These are phyloP conservation scores for Carex arenaria DNA, from an alignment of 202 grass and related monocot species.

Conservation along the genomic window DNA sequence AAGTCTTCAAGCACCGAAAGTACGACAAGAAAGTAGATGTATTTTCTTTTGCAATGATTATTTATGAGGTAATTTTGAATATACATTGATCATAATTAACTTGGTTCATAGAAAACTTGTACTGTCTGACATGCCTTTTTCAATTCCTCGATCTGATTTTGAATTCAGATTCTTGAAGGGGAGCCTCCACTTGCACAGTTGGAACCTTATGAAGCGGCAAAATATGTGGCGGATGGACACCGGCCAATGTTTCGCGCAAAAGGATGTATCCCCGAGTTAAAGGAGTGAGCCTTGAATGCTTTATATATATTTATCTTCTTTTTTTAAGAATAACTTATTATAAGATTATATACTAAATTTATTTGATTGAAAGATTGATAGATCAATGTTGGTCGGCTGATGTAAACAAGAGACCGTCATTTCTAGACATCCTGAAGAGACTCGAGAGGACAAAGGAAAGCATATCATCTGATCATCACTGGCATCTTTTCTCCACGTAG, in stretches of 20 bases:
- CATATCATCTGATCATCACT: slow-evolving; percentile 59
- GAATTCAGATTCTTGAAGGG: slow-evolving; percentile 87
- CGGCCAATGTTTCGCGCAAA: slow-evolving; percentile 68
- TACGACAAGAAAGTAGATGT: slow-evolving; percentile 99
- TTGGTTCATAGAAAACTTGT: slow-evolving; percentile 3
- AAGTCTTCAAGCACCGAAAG: slow-evolving; percentile 98
- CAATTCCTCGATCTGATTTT: background rate
- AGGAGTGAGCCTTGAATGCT: slow-evolving; percentile 51
- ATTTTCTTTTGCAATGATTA: slow-evolving; percentile 98
- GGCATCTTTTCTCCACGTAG: slow-evolving; percentile 67
- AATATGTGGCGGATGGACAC: slow-evolving; percentile 78
- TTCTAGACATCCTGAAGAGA: slow-evolving; percentile 88
- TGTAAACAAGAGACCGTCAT: slow-evolving; percentile 73
- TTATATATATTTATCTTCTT: background rate
- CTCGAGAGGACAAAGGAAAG: slow-evolving; percentile 84
- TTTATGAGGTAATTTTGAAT: slow-evolving; percentile 74
- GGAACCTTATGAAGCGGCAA: slow-evolving; percentile 93
- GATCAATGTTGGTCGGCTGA: slow-evolving; percentile 70
- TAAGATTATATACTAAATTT: background rate
- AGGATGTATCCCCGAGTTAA: slow-evolving; percentile 62
- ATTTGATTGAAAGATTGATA: slow-evolving; percentile 50
- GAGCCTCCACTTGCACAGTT: slow-evolving; percentile 71
- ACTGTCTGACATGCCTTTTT: background rate
- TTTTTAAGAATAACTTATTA: background rate
- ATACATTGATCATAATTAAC: slow-evolving; percentile 25